These are phyloP conservation scores for Crithidia brevicula DNA, from an alignment of 208 protist species.

Conservation along the genomic window DNA sequence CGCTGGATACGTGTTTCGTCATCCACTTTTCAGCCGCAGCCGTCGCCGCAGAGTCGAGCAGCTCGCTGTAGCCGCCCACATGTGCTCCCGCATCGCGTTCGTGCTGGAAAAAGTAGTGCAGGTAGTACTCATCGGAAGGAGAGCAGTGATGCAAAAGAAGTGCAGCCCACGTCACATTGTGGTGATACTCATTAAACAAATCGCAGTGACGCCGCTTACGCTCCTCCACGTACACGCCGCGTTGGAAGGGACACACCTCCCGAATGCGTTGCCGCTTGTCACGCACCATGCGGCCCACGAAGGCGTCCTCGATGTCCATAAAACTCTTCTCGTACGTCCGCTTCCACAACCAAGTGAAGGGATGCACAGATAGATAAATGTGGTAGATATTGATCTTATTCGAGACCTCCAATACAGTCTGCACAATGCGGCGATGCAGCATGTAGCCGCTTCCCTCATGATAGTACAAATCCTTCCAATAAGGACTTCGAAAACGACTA, in stretches of 20 bases:
- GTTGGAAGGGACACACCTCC: background rate
- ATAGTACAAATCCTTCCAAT: background rate
- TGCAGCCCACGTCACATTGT: conserved; percentile 1
- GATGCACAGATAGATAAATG: background rate
- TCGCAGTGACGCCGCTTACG: background rate
- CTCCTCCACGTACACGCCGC: background rate
- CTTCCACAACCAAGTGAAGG: background rate
- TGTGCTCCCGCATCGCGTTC: conserved; percentile 2
- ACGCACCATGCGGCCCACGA: conserved; percentile 4
- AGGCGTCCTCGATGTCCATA: conserved; percentile 8
- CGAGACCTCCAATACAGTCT: background rate
- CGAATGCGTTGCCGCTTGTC: background rate
- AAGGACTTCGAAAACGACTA: background rate
- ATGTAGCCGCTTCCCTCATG: conserved; percentile 1
- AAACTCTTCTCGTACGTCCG: background rate
- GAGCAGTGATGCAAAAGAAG: conserved; percentile 11
- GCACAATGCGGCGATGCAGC: background rate
- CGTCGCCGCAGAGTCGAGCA: background rate
- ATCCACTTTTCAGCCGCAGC: background rate
- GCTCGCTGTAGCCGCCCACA: too few species aligned
- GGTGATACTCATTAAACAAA: background rate
- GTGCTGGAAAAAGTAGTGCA: conserved; percentile 26
- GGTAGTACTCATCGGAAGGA: conserved; percentile 8
- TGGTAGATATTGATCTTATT: background rate
- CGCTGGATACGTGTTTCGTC: background rate